phyloP scores from a whole-genome alignment of 129 eudicot species.

The Arctium lappa region DNA sequence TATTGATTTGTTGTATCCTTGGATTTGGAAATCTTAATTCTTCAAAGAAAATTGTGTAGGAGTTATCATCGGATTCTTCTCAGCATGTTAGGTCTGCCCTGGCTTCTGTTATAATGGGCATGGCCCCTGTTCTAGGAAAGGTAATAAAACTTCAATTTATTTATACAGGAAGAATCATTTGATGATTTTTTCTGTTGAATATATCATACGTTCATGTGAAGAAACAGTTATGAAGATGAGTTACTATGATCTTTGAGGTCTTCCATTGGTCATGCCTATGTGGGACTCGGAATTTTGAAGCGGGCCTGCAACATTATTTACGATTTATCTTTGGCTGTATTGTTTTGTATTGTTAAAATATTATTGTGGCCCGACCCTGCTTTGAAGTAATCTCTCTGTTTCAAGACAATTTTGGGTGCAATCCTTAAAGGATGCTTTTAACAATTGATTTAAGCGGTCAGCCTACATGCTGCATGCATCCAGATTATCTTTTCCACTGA shows the following conservation, averaged over 20 bases:
- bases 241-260: neutral
- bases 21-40: constrained; percentile 18
- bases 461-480: no score
- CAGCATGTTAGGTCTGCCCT: constrained; percentile 99
- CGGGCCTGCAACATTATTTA: neutral
- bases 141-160: constrained; percentile 30
- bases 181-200: neutral
- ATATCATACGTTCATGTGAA: neutral
- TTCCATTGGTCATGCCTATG: neutral
- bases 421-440: no score
- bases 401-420: no score
- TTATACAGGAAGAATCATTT: neutral
- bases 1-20: neutral
- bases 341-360: neutral
- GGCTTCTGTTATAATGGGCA: constrained; percentile 98
- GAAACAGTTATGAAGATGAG: neutral
- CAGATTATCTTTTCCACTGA: no score
- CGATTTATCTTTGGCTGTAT: neutral
- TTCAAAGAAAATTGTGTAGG: constrained; percentile 44
- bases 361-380: no score
- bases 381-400: no score
- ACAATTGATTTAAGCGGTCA: no score
- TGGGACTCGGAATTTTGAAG: neutral
- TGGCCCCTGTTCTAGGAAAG: constrained; percentile 99
- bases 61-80: constrained; percentile 96